Evolutionary conservation across 176 grass and related monocot species (phyloP).

Genomic region (Triticum urartu): DNA sequence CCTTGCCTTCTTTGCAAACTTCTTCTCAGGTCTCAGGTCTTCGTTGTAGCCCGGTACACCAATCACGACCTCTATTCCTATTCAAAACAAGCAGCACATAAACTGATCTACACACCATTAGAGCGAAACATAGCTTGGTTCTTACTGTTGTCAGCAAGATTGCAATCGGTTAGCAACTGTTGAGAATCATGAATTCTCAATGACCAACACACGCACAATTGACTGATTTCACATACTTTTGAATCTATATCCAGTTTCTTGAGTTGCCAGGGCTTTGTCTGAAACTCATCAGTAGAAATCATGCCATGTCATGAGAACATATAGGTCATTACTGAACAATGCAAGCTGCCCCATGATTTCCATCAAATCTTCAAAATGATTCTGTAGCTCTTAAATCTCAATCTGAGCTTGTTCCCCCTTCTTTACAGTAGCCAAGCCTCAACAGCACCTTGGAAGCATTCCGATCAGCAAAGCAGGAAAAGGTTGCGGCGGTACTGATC

Average conservation of each 20-base stretch:
- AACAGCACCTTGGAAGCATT: not conserved
- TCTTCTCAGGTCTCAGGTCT: not conserved
- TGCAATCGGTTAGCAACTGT: not conserved
- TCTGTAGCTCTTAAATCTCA: not conserved
- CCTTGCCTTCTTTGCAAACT: not conserved
- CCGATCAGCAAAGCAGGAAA: not conserved
- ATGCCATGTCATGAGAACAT: not conserved
- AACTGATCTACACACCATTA: not conserved
- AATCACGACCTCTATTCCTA: not conserved
- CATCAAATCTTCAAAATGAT: not conserved
- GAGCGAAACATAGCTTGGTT: not conserved
- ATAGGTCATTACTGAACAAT: not conserved
- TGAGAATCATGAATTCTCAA: not conserved
- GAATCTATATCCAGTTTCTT: not conserved
- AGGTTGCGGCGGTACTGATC: not conserved
- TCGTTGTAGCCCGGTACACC: not conserved
- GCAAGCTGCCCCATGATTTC: not conserved
- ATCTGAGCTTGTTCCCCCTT: not conserved
- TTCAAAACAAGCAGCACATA: not conserved
- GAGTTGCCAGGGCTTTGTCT: not conserved
- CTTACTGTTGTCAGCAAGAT: not conserved
- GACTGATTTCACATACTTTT: not conserved
- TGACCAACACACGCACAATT: no score
- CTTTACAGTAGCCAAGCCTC: not conserved
- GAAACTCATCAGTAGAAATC: not conserved